These are phyloP conservation scores for Mycena amicta DNA, from an alignment of 768 basidiomycete genomes.

Conservation along the genomic window DNA sequence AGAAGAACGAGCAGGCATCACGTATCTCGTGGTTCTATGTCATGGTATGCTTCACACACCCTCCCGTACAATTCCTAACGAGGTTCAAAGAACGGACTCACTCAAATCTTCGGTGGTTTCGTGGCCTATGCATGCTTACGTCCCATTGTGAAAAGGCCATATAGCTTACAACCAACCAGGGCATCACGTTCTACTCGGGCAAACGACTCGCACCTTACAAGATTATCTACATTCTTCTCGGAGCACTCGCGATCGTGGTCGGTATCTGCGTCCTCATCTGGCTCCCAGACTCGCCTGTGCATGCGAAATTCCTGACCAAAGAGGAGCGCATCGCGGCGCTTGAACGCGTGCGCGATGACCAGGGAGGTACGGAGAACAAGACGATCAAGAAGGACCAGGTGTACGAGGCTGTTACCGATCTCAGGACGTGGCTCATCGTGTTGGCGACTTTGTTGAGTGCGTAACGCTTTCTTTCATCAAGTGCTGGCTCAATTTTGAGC, in stretches of 20 bases:
- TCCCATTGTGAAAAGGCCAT: neutral
- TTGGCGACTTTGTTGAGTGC: conserved; percentile 59
- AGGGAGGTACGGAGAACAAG: conserved; percentile 65
- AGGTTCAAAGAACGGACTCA: conserved; percentile 53
- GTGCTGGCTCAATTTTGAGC: conserved; percentile 6
- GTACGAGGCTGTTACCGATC: conserved; percentile 56
- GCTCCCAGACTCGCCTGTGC: conserved; percentile 68
- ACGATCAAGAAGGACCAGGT: conserved; percentile 60
- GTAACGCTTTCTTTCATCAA: conserved; percentile 23
- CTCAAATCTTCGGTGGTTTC: conserved; percentile 63
- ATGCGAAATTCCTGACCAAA: conserved; percentile 54
- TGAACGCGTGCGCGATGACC: conserved; percentile 68
- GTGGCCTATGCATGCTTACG: conserved; percentile 56
- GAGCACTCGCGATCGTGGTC: conserved; percentile 61
- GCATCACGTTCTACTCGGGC: conserved; percentile 57
- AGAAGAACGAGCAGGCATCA: conserved; percentile 65
- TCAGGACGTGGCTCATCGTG: conserved; percentile 65
- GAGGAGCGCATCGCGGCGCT: conserved; percentile 65
- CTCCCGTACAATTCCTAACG: neutral
- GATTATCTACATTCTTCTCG: conserved; percentile 63
- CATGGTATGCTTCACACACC: conserved; percentile 45
- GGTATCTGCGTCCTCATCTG: conserved; percentile 58
- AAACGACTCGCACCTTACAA: conserved; percentile 55
- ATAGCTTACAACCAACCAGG: conserved; percentile 33
- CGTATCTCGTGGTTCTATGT: conserved; percentile 70